Evolutionary conservation across 139 green algal species (phyloP), one percentile per base, ranked within the genome.

Genomic region (Tetradesmus obliquus): DNA sequence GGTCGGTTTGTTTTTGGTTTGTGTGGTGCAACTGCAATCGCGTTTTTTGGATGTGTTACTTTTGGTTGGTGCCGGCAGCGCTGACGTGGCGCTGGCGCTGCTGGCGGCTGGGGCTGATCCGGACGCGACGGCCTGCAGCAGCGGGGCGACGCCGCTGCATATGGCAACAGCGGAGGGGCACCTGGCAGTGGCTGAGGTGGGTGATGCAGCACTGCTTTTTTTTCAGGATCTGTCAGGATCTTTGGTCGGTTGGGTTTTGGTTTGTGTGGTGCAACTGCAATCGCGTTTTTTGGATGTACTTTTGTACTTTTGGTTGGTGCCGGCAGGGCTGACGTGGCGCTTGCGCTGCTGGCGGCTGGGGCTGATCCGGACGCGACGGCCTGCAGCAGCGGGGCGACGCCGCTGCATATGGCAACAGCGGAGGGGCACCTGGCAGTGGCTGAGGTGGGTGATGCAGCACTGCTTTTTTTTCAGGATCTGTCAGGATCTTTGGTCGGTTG

Each of bases 141-240:
- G 53, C 19, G 76, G 79, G 1, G 79, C 76, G 62, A 91, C 88
- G 20, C 76, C 88, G 24, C 57, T 91, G 55, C 88, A 91, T 79
- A 17, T 91, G 0, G 88, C 88, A 1, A 53, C 87, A 9, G 24
- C 57, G 71, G 88, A 86, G 66, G 88, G 74, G 13, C 88, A 91
- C 32, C 13, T 76, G 3, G 88, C 4, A 9, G 88, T 91, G 57
- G 88, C 60, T 10, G 79, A 76, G 62, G 62, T 72, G 19, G 10
- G 62, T 72, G 62, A 22, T 72, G 0, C 3, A 17, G 62, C 32
- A 45, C 32, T 45, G 32, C 32, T 45, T 0, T 45, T 45, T 45
- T 45, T 0, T 0, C 32, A 45, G 32, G 32, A 45, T 45, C 32
- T 45, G 32, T 45, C 32, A 45, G 32, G 32, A 45, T 45, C 32